A percentile compares a stretch with the other conserved stretches of the same genome.
Evolutionary conservation across 192 early-diverging fungal genomes (phyloP).

Genomic region (Rhizophagus prolifer): DNA sequence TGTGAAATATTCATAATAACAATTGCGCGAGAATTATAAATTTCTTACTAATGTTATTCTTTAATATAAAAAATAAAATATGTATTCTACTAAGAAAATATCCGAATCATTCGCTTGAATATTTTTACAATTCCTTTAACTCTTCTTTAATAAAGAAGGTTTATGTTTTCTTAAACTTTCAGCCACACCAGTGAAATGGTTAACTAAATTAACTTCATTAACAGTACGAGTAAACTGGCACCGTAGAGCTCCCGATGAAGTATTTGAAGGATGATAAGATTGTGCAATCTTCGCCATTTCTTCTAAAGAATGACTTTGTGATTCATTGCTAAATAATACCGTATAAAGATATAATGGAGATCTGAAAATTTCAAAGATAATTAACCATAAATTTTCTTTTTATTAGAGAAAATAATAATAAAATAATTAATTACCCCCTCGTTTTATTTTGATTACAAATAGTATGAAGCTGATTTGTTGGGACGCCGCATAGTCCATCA

Average conservation of each 20-base stretch:
- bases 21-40: too few species aligned
- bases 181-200: slow-evolving; percentile 8
- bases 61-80: too few species aligned
- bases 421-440: slow-evolving; percentile 3
- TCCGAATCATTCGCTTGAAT: not conserved
- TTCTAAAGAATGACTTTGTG: not conserved
- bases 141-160: not conserved
- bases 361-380: not conserved
- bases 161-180: slow-evolving; percentile 19
- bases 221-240: not conserved
- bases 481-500: slow-evolving; percentile 12
- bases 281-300: slow-evolving; percentile 23
- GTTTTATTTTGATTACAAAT: not conserved
- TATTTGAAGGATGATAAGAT: not conserved
- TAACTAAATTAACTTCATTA: not conserved
- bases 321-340: not conserved
- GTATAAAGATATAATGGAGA: slow-evolving; percentile 18
- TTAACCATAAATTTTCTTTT: too few species aligned
- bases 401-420: too few species aligned
- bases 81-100: too few species aligned
- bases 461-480: not conserved
- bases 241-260: not conserved
- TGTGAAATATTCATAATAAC: too few species aligned
- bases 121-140: not conserved
- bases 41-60: too few species aligned